Evolutionary conservation across 1,139 yeast species (phyloP).

Genomic region (Meyerozyma guilliermondii): DNA sequence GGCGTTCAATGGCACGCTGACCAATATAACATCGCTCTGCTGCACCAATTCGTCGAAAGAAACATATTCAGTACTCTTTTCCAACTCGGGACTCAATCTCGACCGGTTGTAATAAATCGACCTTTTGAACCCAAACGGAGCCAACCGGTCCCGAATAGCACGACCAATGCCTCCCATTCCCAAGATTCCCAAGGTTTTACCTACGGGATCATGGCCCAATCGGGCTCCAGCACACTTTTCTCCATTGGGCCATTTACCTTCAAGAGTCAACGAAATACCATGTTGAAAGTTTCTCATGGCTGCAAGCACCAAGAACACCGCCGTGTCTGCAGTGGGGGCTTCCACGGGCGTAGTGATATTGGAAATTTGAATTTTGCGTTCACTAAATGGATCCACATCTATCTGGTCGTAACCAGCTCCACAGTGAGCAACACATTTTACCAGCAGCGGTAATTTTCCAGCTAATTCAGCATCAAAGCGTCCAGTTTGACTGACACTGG

Average conservation of each 20-base stretch:
- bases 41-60: slow-evolving; percentile 51
- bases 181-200: slow-evolving; percentile 58
- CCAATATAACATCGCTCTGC: slow-evolving; percentile 52
- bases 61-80: slow-evolving; percentile 52
- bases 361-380: slow-evolving; percentile 56
- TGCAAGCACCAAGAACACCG: slow-evolving; percentile 58
- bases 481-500: slow-evolving; percentile 53
- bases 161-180: slow-evolving; percentile 82
- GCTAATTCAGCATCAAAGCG: slow-evolving; percentile 71
- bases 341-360: slow-evolving; percentile 73
- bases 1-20: slow-evolving; percentile 59
- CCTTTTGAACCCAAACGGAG: slow-evolving; percentile 60
- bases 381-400: slow-evolving; percentile 49
- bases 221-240: slow-evolving; percentile 8
- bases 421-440: slow-evolving; percentile 65
- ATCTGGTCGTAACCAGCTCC: slow-evolving; percentile 96
- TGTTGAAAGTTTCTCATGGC: slow-evolving; percentile 62
- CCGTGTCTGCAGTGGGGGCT: slow-evolving; percentile 79
- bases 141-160: slow-evolving; percentile 55
- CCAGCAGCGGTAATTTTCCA: slow-evolving; percentile 50
- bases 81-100: slow-evolving; percentile 48
- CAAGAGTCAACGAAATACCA: slow-evolving; percentile 32
- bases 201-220: slow-evolving; percentile 51
- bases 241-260: slow-evolving; percentile 53
- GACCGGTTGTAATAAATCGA: slow-evolving; percentile 59